Evolutionary conservation across 2,329 filamentous ascomycete species (phyloP).

Genomic region (Pseudocercospora cruenta): DNA sequence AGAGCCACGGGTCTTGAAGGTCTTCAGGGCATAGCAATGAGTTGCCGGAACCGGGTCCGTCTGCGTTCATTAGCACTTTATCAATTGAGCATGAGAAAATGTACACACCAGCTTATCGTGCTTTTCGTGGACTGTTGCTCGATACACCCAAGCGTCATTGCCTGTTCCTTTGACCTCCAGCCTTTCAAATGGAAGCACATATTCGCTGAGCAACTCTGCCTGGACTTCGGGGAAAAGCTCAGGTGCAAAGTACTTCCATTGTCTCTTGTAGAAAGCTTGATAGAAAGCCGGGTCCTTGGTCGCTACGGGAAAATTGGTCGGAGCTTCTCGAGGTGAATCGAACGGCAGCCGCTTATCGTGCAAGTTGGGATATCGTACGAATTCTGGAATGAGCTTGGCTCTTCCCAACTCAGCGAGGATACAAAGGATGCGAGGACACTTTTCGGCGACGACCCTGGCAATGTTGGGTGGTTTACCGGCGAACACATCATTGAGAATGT

Average conservation of each 20-base stretch:
- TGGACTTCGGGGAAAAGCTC: not conserved
- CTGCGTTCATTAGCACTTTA: not conserved
- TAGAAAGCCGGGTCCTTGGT: slow-evolving; percentile 6
- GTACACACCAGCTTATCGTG: slow-evolving; percentile 8
- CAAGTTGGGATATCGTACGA: not conserved
- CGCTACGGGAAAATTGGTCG: not conserved
- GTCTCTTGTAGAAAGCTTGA: not conserved
- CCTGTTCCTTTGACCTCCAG: not conserved
- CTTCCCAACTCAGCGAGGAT: slow-evolving; percentile 12
- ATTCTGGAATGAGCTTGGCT: not conserved
- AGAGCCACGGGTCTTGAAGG: not conserved
- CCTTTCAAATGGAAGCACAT: slow-evolving; percentile 2
- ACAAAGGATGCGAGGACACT: slow-evolving; percentile 11
- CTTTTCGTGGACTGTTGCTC: slow-evolving; percentile 6
- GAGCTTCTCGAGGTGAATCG: not conserved
- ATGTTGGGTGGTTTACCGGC: not conserved
- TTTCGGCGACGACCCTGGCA: not conserved
- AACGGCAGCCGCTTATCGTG: slow-evolving; percentile 8
- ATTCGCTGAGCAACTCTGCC: not conserved
- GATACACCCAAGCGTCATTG: not conserved
- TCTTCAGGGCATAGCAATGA: slow-evolving; percentile 19
- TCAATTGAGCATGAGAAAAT: not conserved
- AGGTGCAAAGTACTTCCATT: slow-evolving; percentile 14
- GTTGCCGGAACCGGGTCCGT: not conserved
- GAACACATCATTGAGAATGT: not conserved